phyloP scores from a whole-genome alignment of 371 early-diverging fungal genomes.

The Phascolomyces articulosus region DNA sequence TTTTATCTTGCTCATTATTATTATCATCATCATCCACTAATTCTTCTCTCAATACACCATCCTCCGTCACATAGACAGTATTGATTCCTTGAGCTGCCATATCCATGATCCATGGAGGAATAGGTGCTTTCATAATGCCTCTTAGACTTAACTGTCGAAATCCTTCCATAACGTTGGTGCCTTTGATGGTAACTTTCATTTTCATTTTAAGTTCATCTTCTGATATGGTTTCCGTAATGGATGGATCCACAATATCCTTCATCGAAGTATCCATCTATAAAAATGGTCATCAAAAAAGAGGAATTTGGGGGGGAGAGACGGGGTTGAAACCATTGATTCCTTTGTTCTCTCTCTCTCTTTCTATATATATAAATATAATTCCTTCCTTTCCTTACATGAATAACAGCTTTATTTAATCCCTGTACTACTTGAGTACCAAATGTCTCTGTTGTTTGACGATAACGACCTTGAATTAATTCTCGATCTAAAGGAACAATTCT shows the following conservation, averaged over 20 bases:
- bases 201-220: slow-evolving; percentile 3
- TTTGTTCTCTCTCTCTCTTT: too few species aligned
- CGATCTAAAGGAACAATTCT: slow-evolving; percentile 36
- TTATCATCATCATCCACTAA: slow-evolving; percentile 10
- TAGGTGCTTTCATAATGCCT: slow-evolving; percentile 40
- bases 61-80: slow-evolving; percentile 20
- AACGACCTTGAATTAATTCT: slow-evolving; percentile 18
- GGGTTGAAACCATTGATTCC: too few species aligned
- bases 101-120: slow-evolving; percentile 49
- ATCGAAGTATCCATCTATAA: slow-evolving; percentile 2
- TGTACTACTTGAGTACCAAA: slow-evolving; percentile 20
- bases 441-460: slow-evolving; percentile 3
- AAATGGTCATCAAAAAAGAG: not conserved
- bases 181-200: slow-evolving; percentile 21
- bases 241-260: slow-evolving; percentile 5
- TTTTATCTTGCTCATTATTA: slow-evolving; percentile 1
- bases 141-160: slow-evolving; percentile 36
- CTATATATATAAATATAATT: not conserved
- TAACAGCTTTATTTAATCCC: slow-evolving; percentile 16
- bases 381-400: slow-evolving; percentile 23
- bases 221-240: not conserved
- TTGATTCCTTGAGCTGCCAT: slow-evolving; percentile 20
- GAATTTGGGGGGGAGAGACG: too few species aligned
- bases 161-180: slow-evolving; percentile 56
- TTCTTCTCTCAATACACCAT: slow-evolving; percentile 18